phyloP scores from a whole-genome alignment of 2,329 filamentous ascomycete genomes.

The Herpotrichia juniperi region DNA sequence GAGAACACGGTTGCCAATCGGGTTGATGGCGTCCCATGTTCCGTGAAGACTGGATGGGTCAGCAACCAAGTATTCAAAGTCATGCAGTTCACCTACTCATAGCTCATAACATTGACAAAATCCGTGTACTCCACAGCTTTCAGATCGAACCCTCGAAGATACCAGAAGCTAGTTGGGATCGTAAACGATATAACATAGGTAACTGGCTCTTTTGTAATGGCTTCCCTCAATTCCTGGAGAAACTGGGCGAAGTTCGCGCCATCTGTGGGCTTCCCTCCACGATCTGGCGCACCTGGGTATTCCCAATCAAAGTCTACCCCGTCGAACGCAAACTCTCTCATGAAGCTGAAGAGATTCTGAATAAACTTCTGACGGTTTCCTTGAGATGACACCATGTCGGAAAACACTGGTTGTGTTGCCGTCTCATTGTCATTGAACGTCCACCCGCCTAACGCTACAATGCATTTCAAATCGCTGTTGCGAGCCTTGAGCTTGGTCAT shows the following conservation, averaged over 20 bases:
- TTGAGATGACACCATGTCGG: constrained; percentile 34
- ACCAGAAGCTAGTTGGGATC: constrained; percentile 30
- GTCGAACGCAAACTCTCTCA: constrained; percentile 52
- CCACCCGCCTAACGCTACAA: constrained; percentile 52
- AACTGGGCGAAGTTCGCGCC: background rate
- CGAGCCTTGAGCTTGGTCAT: constrained; percentile 42
- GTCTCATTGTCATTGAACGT: constrained; percentile 48
- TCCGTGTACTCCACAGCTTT: constrained; percentile 48
- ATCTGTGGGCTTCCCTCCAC: background rate
- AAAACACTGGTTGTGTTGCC: constrained; percentile 29
- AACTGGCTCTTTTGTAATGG: constrained; percentile 15
- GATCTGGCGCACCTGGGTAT: constrained; percentile 17
- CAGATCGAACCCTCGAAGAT: constrained; percentile 33
- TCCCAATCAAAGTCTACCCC: constrained; percentile 54
- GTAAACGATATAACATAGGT: constrained; percentile 36
- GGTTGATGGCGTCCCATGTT: constrained; percentile 36
- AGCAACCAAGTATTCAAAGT: too few relatives aligned
- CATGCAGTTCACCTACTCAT: too few relatives aligned
- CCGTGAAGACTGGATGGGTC: constrained; percentile 54
- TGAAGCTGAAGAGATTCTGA: constrained; percentile 46
- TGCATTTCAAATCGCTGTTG: constrained; percentile 37
- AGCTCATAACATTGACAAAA: constrained; percentile 34
- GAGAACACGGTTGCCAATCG: constrained; percentile 22
- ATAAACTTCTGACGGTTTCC: constrained; percentile 44
- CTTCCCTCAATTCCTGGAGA: background rate